Base-by-base conservation (phyloP, 73 alveolate species). In the Paramecium pentaurelia region DNA sequence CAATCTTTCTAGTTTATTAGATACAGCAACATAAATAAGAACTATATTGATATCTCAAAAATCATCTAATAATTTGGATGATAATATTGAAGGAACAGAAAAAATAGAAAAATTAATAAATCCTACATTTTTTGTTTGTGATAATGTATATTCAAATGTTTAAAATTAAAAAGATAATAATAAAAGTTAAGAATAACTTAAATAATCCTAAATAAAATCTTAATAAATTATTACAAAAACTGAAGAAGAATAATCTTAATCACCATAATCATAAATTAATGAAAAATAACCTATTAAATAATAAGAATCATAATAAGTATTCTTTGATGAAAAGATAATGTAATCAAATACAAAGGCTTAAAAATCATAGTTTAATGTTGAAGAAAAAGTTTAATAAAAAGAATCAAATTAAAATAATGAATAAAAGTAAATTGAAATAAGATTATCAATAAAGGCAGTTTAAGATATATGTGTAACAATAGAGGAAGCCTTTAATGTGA, bases 11-110 rank as follows among this genome's bases (percentile, higher is more conserved):
- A 68, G 45, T 2, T 12, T 87, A 27, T 58, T 87, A 42, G 87
- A 87, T 20, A 49, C 60, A n/a, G 73, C 93, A 20, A 60, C 20
- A 38, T 54, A 64, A 60, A 54, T 87, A 11, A 87, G 73, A 64
- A 42, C 0, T 16, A 45, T 75, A 11, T 37, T 75, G 36, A 27
- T 75, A 37, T 10, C 38, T 16, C n/a, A 22, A 37, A 75, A 36
- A 16, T 32, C 64, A 14, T 9, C 88, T 3, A 45, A 75, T 37
- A 45, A 75, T 18, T 27, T 75, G 7, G 84, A 68, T 27, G 40
- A 28, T 4, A 68, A 30, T 38, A 20, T 36, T 37, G 49, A 40
- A n/a, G n/a, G 25, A 27, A 10, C n/a, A 8, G 58, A 32, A 45
- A 75, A 37, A 45, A 0, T 5, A 38, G 49, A 45, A 30, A 37